Base-by-base conservation (phyloP, 1,139 yeast species). In the Groenewaldozyma auringiensis region DNA sequence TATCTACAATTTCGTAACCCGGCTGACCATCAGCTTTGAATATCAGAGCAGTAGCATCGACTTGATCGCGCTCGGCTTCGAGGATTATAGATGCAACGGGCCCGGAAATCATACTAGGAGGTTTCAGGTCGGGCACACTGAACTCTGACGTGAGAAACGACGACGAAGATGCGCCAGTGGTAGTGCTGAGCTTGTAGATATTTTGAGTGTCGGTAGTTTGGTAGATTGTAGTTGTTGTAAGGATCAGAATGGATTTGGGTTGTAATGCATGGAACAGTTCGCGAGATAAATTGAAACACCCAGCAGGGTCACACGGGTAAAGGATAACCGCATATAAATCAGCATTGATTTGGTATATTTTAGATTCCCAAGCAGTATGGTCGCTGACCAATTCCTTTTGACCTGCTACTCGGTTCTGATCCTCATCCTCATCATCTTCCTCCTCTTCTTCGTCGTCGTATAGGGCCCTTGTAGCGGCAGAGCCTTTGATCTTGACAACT, bases 11-110 rank as follows among this genome's bases (percentile, higher is more conserved):
- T 37, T 61, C 65, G 42, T 50, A 54, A 17, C 58, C 63, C 36
- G 50, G 53, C 2, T 61, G 62, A 4, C 65, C 65, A 37, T 61
- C 65, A 11, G 57, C 60, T 9, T 52, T 54, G 11, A 61, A 56
- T 3, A 54, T 49, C 16, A 61, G 40, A 1, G 58, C 63, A 1
- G 46, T 36, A 2, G 57, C 53, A 2, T 57, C 51, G 8, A 53
- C 41, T 6, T 43, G 33, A 2, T 20, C 31, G 4, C 45, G 36
- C 34, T 56, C 53, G 31, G 56, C 50, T 3, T 47, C 47, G 4
- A 59, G 37, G 20, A 61, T 37, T 8, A 61, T 37, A 11, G 59
- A 51, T 0, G 64, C 65, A 3, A 55, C 47, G 0, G 53, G 53
- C 1, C 65, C 65, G 2, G 61, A 50, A 8, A 60, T 33, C 43